Conservation (phyloP, 2,329 filamentous ascomycete genomes). For the Colletotrichum sansevieriae region DNA sequence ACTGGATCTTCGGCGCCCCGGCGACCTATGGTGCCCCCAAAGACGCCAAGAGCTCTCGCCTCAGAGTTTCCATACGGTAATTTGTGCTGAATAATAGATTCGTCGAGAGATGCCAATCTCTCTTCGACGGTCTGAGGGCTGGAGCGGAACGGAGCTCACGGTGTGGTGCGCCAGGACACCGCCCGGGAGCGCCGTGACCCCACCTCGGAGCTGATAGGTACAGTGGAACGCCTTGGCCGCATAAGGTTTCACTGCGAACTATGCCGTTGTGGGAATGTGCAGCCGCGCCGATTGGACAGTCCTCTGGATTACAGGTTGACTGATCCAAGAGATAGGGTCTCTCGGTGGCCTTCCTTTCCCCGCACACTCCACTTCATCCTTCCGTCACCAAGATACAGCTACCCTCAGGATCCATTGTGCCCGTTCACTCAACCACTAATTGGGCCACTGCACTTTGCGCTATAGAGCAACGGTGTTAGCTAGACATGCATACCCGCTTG, state of each 20-base stretch:
- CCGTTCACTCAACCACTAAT: slow-evolving; percentile 22
- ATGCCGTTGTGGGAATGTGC: slow-evolving; percentile 41
- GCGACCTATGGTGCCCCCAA: slow-evolving; percentile 11
- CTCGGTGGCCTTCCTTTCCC: slow-evolving; percentile 21
- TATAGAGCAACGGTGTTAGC: slow-evolving; percentile 15
- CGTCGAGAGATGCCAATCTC: slow-evolving; percentile 10
- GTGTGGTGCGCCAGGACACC: slow-evolving; percentile 32
- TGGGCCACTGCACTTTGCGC: background rate
- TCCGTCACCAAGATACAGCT: slow-evolving; percentile 23
- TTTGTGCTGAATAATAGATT: background rate
- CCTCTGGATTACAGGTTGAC: background rate
- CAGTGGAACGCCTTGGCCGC: slow-evolving; percentile 31
- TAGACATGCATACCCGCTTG: slow-evolving; percentile 35
- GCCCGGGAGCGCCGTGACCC: slow-evolving; percentile 28
- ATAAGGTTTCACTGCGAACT: slow-evolving; percentile 31
- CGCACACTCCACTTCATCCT: slow-evolving; percentile 26
- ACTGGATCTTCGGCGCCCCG: background rate
- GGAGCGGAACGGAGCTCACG: slow-evolving; percentile 25
- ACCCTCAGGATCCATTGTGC: slow-evolving; percentile 10
- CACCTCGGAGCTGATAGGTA: slow-evolving; percentile 38
- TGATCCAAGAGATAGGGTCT: slow-evolving; percentile 24
- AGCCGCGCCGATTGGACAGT: slow-evolving; percentile 37
- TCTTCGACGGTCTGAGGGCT: background rate
- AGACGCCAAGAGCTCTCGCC: background rate
- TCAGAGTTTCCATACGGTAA: background rate